phyloP scores from a whole-genome alignment of 208 protist genomes.

The Leishmania arabica region DNA sequence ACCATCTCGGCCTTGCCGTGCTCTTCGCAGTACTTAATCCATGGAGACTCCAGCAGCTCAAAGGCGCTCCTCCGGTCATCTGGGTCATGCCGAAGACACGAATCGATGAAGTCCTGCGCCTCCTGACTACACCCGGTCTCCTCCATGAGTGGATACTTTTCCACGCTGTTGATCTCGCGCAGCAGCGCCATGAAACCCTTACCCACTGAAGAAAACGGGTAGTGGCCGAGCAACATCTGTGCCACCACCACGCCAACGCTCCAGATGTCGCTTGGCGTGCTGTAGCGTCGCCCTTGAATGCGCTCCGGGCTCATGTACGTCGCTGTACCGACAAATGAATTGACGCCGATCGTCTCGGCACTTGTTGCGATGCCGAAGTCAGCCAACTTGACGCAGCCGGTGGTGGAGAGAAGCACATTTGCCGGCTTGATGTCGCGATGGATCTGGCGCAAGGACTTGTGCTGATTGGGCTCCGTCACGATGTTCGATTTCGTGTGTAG shows the following conservation, averaged over 20 bases:
- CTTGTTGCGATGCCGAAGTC: conserved; percentile 90
- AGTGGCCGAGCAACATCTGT: conserved; percentile 71
- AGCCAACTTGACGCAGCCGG: conserved; percentile 75
- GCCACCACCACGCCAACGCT: conserved; percentile 82
- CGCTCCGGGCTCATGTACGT: conserved; percentile 91
- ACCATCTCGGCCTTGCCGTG: conserved; percentile 56
- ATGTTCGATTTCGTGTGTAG: conserved; percentile 87
- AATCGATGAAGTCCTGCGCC: conserved; percentile 73
- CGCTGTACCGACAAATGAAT: conserved; percentile 87
- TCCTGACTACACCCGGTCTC: conserved; percentile 57
- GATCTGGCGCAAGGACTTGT: conserved; percentile 78
- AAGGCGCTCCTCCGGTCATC: conserved; percentile 57
- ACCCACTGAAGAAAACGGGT: conserved; percentile 61
- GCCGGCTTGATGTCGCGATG: conserved; percentile 90
- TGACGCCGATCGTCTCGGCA: conserved; percentile 81
- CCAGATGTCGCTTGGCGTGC: conserved; percentile 88
- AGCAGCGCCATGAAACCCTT: conserved; percentile 86
- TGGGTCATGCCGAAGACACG: conserved; percentile 67
- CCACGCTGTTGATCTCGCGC: conserved; percentile 62
- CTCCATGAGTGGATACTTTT: conserved; percentile 50
- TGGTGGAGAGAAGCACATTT: conserved; percentile 85
- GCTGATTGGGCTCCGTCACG: conserved; percentile 72
- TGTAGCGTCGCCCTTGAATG: conserved; percentile 76
- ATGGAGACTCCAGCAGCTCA: conserved; percentile 67
- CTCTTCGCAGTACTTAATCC: conserved; percentile 75